These are phyloP conservation scores for Oxyria digyna DNA, from an alignment of 148 eudicot species.

Conservation along the genomic window DNA sequence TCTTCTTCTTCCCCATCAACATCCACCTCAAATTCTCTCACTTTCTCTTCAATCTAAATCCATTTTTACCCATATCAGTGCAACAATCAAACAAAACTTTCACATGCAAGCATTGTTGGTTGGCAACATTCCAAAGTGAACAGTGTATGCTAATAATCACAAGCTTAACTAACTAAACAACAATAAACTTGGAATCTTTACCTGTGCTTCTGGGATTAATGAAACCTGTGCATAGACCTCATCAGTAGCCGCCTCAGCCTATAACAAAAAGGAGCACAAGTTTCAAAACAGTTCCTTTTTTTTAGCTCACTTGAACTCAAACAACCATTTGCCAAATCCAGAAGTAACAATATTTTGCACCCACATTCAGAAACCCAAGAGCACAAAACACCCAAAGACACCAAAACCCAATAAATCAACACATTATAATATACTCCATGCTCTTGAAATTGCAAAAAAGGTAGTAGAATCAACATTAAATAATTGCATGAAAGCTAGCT, in stretches of 20 bases:
- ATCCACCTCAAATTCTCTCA: slow-evolving; percentile 41
- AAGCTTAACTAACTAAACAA: neutral
- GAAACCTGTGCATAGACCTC: slow-evolving; percentile 92
- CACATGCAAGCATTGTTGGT: slow-evolving; percentile 2
- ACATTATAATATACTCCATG: neutral
- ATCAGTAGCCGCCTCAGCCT: slow-evolving; percentile 86
- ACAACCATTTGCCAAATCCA: slow-evolving; percentile 12
- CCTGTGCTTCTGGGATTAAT: slow-evolving; percentile 74
- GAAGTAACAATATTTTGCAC: slow-evolving; percentile 9
- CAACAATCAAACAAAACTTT: neutral
- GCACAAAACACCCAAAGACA: slow-evolving; percentile 13
- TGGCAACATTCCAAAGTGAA: neutral
- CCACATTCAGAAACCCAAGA: slow-evolving; percentile 10
- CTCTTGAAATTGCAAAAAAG: neutral
- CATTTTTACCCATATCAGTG: neutral
- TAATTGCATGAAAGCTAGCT: slow-evolving; percentile 6
- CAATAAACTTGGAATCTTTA: slow-evolving; percentile 13
- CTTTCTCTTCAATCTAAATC: slow-evolving; percentile 58
- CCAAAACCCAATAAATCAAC: slow-evolving; percentile 1
- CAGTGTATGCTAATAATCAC: neutral
- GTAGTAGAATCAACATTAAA: neutral
- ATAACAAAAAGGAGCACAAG: slow-evolving; percentile 22
- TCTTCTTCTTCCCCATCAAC: slow-evolving; percentile 57
- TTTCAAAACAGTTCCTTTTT: slow-evolving; percentile 16
- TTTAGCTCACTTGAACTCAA: neutral